Base-by-base conservation (phyloP, 1,284 basidiomycete species). In the Trametes hirsuta region DNA sequence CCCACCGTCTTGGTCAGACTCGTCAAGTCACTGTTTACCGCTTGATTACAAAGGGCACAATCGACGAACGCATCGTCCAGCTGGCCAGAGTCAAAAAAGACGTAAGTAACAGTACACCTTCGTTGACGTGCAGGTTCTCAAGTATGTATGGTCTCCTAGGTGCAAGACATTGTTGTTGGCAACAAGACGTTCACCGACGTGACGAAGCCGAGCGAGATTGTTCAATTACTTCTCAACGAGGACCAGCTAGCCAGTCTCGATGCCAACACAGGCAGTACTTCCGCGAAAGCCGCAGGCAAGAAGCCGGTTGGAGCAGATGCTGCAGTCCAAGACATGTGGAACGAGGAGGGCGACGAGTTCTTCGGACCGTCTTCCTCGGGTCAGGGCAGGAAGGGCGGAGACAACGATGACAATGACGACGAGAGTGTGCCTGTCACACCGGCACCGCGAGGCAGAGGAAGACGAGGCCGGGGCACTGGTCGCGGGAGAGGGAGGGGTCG, bases 1-100 rank as follows among this genome's bases (percentile, higher is more conserved):
- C 97, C 18, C 97, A 99, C 79, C 94, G 97, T 71, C 84, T 99
- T 12, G 97, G 97, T 39, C 97, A 99, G 78, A 99, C 96, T 11
- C 93, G 95, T 63, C 97, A 99, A 79, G 97, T 99, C 59, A 99
- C 97, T 0, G 97, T 99, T 5, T 99, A 99, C 76, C 91, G 97
- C 41, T 82, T 99, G 55, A 97, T 99, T 71, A 97, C 94, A 10
- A 93, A 88, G 72, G 96, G 96, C 12, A 99, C 97, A 0, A 98
- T 99, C 72, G 97, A 99, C 74, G 97, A 99, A 76, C 94, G 97
- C 8, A 99, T 99, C 66, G 87, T 99, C 21, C 93, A 96, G 74
- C 80, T 98, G 46, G 94, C 95, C 3, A 86, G 95, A 44, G 94
- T 94, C 51, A 97, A 97, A 83, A 97, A 97, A 85, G 94, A 97